Percentiles rank a stretch among this genome's conserved stretches.
phyloP scores from a whole-genome alignment of 1,139 yeast species.

The Geotrichum histeridarum region DNA sequence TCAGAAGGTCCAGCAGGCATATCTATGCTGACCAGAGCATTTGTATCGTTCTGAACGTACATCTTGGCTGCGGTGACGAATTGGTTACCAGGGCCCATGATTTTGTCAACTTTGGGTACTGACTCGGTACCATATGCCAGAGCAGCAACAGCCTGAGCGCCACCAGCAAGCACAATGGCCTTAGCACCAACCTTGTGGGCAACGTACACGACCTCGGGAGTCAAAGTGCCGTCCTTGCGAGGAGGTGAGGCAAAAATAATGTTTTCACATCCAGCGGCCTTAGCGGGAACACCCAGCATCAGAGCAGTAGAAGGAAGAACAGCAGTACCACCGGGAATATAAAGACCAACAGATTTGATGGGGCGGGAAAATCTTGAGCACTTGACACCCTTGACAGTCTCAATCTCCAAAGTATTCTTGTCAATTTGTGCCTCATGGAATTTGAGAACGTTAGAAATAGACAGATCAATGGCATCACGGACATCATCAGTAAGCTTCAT shows the following conservation, averaged over 20 bases:
- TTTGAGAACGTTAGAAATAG: constrained; percentile 80
- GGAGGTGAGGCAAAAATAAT: constrained; percentile 98
- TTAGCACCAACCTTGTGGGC: constrained; percentile 94
- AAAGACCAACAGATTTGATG: constrained; percentile 87
- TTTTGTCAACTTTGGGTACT: constrained; percentile 91
- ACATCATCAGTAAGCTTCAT: constrained; percentile 75
- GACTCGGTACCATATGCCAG: constrained; percentile 96
- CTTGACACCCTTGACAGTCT: constrained; percentile 87
- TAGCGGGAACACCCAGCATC: constrained; percentile 98
- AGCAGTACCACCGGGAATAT: constrained; percentile 98
- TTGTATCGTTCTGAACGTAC: constrained; percentile 93
- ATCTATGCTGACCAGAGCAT: constrained; percentile 91
- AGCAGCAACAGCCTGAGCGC: constrained; percentile 98
- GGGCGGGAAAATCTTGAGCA: constrained; percentile 96
- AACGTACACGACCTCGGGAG: constrained; percentile 96
- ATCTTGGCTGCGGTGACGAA: constrained; percentile 98
- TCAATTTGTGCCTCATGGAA: constrained; percentile 91
- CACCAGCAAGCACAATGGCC: constrained; percentile 90
- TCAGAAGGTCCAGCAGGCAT: constrained; percentile 99
- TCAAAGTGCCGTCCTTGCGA: constrained; percentile 81
- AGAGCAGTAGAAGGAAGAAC: constrained; percentile 95
- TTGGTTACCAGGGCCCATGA: constrained; percentile 97
- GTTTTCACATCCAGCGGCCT: constrained; percentile 94
- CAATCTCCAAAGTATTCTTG: constrained; percentile 56
- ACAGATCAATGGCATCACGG: constrained; percentile 79